Base-by-base conservation (phyloP, 148 eudicot species). In the Salicornia ramosissima region DNA sequence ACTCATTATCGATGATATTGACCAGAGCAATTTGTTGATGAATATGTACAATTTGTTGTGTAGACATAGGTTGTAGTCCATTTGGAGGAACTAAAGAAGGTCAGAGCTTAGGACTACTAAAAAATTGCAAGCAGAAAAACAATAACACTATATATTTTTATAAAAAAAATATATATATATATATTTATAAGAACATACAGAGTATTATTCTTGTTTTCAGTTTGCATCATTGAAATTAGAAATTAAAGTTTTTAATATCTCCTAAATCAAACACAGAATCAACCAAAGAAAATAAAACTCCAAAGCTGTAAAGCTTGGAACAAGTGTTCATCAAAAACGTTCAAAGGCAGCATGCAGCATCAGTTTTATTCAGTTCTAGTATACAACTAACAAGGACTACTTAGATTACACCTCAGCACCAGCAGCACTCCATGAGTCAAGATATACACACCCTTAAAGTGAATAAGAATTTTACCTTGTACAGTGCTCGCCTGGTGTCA, bases 401-500 rank as follows among this genome's bases (percentile, higher is more conserved):
- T n/a, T n/a, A n/a, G n/a, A n/a, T n/a, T n/a, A n/a, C n/a, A n/a
- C n/a, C n/a, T n/a, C n/a, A n/a, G n/a, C n/a, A n/a, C 24, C 22
- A 10, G 57, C 28, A 22, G 13, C 28, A 21, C 11, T 21, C 13
- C 29, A n/a, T 8, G 29, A 24, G 29, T 24, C 26, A 53, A 26
- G 33, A 26, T 2, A 25, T 9, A 3, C 30, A 26, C 33, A 25
- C 31, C 19, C 16, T 49, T 15, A 49, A 55, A 22, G 25, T 10
- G 15, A 12, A 21, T 30, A 56, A 36, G 29, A 12, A 33, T 13
- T 69, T 74, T 77, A 90, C 98, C 96, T 94, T 94, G 73, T 94
- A 94, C 72, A 94, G 80, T 53, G 97, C 97, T 80, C 98, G 84
- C 83, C 98, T 88, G 60, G 98, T 94, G 75, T 94, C 98, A 74